A percentile compares a stretch with the other conserved stretches of the same genome.
These are phyloP conservation scores for Irpex sp. DNA, from an alignment of 1,284 basidiomycete genomes.

Conservation along the genomic window DNA sequence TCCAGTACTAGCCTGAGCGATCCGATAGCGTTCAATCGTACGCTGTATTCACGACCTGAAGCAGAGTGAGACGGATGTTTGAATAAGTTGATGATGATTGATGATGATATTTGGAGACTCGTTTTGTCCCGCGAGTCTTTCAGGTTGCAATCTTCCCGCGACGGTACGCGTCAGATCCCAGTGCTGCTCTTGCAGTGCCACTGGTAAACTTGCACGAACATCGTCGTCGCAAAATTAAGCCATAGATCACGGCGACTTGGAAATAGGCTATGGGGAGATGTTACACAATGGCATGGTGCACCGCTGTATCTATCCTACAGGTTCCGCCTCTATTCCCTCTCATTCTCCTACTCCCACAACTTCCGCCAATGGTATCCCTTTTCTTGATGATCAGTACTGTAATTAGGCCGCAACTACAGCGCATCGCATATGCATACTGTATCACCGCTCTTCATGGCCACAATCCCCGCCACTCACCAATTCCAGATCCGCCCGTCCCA, in stretches of 20 bases:
- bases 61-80: not conserved
- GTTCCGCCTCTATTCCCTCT: too few species aligned
- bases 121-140: not conserved
- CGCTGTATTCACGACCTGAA: not conserved
- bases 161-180: not conserved
- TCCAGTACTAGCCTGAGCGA: not conserved
- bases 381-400: too few species aligned
- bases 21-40: not conserved
- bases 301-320: too few species aligned
- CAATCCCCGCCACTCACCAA: not conserved
- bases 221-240: not conserved
- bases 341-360: too few species aligned
- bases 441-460: too few species aligned
- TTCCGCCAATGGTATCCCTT: too few species aligned
- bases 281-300: too few species aligned
- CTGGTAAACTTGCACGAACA: not conserved
- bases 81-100: not conserved
- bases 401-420: too few species aligned
- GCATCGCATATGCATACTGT: too few species aligned
- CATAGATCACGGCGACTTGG: not conserved
- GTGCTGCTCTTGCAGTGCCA: not conserved
- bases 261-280: too few species aligned
- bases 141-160: not conserved
- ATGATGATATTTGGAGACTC: not conserved
- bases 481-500: not conserved